phyloP scores from a whole-genome alignment of 805 yeast species.

The Saccharomycopsis schoenii region DNA sequence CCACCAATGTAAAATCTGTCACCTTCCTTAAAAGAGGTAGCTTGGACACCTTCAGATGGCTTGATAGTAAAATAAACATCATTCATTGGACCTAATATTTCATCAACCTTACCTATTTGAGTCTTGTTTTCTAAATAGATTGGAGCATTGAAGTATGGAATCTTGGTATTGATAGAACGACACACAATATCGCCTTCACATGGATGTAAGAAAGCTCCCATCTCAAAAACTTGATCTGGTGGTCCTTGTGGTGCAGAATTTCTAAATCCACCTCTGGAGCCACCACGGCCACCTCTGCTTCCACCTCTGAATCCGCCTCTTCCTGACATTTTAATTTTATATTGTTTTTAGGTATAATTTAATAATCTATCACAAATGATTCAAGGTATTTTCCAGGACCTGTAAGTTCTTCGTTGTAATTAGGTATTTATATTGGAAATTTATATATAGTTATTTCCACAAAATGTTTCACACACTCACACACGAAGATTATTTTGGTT shows the following conservation, averaged over 20 bases:
- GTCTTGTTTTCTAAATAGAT: constrained; percentile 93
- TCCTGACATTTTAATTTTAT: constrained; percentile 2
- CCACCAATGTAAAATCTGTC: constrained; percentile 94
- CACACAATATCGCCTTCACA: constrained; percentile 98
- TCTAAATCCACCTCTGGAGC: constrained; percentile 52
- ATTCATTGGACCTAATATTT: constrained; percentile 92
- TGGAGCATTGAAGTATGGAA: constrained; percentile 98
- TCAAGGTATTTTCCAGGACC: not conserved
- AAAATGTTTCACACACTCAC: not conserved
- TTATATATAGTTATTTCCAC: not conserved
- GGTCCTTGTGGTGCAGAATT: constrained; percentile 82
- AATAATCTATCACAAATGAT: no score
- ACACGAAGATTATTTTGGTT: not conserved
- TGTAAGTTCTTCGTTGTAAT: not conserved
- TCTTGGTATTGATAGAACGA: constrained; percentile 72
- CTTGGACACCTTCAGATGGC: constrained; percentile 94
- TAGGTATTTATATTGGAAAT: not conserved
- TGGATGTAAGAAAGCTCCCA: constrained; percentile 86
- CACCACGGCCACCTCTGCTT: constrained; percentile 47
- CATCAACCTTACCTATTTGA: constrained; percentile 95
- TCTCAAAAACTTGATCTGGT: constrained; percentile 87
- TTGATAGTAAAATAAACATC: constrained; percentile 97
- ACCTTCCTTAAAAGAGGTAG: constrained; percentile 85
- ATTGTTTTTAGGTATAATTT: no score
- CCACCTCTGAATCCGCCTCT: constrained; percentile 22